These are phyloP conservation scores for Penicillium nordicum DNA, from an alignment of 2,329 filamentous ascomycete species.

Conservation along the genomic window DNA sequence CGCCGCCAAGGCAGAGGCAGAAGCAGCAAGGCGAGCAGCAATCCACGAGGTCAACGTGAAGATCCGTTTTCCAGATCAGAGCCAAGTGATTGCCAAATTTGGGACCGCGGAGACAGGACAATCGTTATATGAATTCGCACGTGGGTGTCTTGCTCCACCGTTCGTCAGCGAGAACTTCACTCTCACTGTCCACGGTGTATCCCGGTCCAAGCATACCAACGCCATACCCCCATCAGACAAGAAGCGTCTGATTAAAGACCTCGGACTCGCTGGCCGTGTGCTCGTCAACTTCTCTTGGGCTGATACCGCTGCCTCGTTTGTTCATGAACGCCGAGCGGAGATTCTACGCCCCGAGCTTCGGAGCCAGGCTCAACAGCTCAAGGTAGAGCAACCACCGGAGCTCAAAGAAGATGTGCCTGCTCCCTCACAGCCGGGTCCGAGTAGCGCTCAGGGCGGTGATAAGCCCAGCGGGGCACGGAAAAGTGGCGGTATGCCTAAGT, in stretches of 20 bases:
- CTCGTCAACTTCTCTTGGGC: conserved; percentile 76
- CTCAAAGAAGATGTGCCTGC: conserved; percentile 49
- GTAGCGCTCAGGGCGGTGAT: conserved; percentile 30
- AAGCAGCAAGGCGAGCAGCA: conserved; percentile 62
- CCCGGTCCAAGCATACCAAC: conserved; percentile 21
- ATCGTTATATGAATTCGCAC: conserved; percentile 71
- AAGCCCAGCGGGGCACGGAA: conserved; percentile 33
- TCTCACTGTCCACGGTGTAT: conserved; percentile 57
- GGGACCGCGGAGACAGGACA: conserved; percentile 64
- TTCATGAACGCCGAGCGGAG: conserved; percentile 48
- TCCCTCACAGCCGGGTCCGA: conserved; percentile 21
- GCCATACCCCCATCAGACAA: conserved; percentile 46
- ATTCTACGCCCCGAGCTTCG: conserved; percentile 62
- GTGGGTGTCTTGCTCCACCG: conserved; percentile 62
- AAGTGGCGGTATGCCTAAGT: conserved; percentile 58
- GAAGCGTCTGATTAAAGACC: conserved; percentile 62
- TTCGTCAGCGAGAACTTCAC: conserved; percentile 63
- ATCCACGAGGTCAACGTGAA: conserved; percentile 70
- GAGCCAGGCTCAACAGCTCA: conserved; percentile 63
- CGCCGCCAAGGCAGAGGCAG: conserved; percentile 63
- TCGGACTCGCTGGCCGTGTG: conserved; percentile 68
- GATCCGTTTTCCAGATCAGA: conserved; percentile 84
- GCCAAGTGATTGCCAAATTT: conserved; percentile 70
- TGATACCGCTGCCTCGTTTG: conserved; percentile 55
- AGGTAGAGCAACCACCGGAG: conserved; percentile 39